Evolutionary conservation across 371 early-diverging fungal species (phyloP).

Genomic region (Mortierella sp.): DNA sequence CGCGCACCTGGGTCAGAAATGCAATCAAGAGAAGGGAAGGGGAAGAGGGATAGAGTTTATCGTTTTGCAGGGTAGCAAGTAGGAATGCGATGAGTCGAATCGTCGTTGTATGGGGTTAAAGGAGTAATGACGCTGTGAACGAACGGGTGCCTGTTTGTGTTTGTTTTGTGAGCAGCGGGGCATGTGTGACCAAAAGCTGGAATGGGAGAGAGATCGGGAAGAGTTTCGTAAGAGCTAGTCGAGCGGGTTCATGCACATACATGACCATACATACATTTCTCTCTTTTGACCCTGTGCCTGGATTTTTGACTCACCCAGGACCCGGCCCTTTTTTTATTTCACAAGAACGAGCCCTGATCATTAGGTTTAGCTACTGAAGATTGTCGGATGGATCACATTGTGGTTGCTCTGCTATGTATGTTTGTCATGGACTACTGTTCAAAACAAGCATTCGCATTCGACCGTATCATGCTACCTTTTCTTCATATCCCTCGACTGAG

Average conservation of each 20-base stretch:
- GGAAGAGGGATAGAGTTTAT: not conserved
- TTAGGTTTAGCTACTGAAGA: not conserved
- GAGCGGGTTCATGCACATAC: not conserved
- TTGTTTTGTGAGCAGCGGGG: not conserved
- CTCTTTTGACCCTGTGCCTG: not conserved
- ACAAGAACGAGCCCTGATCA: conserved; percentile 1
- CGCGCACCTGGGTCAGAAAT: not conserved
- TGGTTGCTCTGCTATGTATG: not conserved
- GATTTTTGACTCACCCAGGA: conserved; percentile 12
- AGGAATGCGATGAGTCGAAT: not conserved
- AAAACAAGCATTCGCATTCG: not conserved
- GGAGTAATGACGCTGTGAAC: not conserved
- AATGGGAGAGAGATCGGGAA: not conserved
- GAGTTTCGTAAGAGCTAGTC: not conserved
- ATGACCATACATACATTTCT: not conserved
- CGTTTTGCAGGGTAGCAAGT: too few relatives aligned
- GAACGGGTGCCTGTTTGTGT: not conserved
- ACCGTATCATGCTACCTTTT: not conserved
- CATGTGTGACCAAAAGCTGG: conserved; percentile 2
- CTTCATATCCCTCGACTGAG: not conserved
- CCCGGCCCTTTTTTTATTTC: conserved; percentile 1
- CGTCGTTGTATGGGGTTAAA: not conserved
- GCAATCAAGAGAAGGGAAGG: not conserved
- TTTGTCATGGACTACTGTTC: not conserved
- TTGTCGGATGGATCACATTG: not conserved